phyloP scores from a whole-genome alignment of 495 filamentous ascomycete species.

The Aspergillus incahuasiensis region DNA sequence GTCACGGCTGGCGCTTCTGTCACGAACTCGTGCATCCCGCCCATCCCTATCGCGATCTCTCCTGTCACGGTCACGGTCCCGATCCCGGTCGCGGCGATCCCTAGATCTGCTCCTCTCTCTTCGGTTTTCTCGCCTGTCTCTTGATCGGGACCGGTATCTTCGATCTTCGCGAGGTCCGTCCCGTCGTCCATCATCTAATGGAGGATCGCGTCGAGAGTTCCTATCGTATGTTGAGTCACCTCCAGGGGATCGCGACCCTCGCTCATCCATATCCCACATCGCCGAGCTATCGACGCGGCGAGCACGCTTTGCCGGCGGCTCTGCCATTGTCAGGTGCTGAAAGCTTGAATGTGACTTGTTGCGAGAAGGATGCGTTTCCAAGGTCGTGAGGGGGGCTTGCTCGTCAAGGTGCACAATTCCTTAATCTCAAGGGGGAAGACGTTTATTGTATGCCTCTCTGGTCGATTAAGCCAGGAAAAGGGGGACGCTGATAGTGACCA shows the following conservation, averaged over 20 bases:
- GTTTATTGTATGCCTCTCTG: too few species aligned
- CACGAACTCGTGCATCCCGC: slow-evolving; percentile 34
- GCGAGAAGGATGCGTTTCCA: not conserved
- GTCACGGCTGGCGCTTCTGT: slow-evolving; percentile 46
- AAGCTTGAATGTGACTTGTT: not conserved
- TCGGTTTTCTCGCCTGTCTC: slow-evolving; percentile 38
- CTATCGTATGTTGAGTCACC: slow-evolving; percentile 33
- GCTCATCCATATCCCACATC: slow-evolving; percentile 51
- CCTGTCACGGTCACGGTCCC: slow-evolving; percentile 25
- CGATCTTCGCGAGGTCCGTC: slow-evolving; percentile 32
- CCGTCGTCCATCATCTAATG: slow-evolving; percentile 27
- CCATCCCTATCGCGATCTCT: slow-evolving; percentile 40
- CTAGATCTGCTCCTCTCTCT: slow-evolving; percentile 43
- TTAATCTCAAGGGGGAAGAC: too few species aligned
- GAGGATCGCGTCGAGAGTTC: slow-evolving; percentile 29
- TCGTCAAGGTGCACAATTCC: too few species aligned
- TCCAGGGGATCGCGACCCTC: slow-evolving; percentile 23
- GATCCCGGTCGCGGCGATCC: slow-evolving; percentile 39
- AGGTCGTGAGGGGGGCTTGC: not conserved
- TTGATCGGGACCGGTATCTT: slow-evolving; percentile 40
- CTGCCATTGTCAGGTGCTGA: slow-evolving; percentile 35
- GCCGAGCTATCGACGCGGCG: slow-evolving; percentile 48
- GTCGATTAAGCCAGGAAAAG: not conserved
- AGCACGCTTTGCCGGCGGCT: slow-evolving; percentile 52
- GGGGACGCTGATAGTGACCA: not conserved